These are phyloP conservation scores for Suhomyces pyralidae DNA, from an alignment of 805 yeast genomes.

Conservation along the genomic window DNA sequence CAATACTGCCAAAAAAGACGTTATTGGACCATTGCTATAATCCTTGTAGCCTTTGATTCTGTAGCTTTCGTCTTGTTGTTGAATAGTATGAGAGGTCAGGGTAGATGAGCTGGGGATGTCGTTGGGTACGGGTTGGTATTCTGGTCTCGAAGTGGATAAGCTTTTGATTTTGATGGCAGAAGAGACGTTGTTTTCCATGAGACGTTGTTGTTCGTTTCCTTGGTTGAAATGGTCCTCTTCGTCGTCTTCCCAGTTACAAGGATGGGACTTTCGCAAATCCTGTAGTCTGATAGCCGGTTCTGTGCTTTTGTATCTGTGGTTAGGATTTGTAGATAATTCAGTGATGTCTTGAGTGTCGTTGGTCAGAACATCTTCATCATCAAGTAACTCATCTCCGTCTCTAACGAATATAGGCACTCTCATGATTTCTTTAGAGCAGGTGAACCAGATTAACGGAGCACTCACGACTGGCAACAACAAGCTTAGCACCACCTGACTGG, in stretches of 20 bases:
- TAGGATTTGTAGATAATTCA: background rate
- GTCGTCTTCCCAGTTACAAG: slow-evolving; percentile 42
- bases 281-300: slow-evolving; percentile 42
- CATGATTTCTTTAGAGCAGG: slow-evolving; percentile 68
- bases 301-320: slow-evolving; percentile 25
- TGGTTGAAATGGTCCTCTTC: slow-evolving; percentile 18
- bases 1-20: slow-evolving; percentile 52
- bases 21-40: slow-evolving; percentile 63
- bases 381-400: slow-evolving; percentile 27
- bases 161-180: background rate
- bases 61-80: slow-evolving; percentile 15
- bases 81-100: background rate
- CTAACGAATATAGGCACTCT: slow-evolving; percentile 42
- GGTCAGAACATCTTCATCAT: slow-evolving; percentile 18
- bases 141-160: background rate
- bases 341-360: slow-evolving; percentile 3
- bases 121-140: background rate
- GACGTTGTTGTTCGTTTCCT: slow-evolving; percentile 14
- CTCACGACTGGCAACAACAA: slow-evolving; percentile 80
- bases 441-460: slow-evolving; percentile 83
- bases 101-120: background rate
- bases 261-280: slow-evolving; percentile 39
- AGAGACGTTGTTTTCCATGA: slow-evolving; percentile 7
- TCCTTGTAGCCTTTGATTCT: slow-evolving; percentile 47
- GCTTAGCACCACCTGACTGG: slow-evolving; percentile 79